Percentiles rank a stretch among this genome's conserved stretches.
phyloP scores from a whole-genome alignment of 352 stramenopile genomes.

The Pythium vanterpoolii region DNA sequence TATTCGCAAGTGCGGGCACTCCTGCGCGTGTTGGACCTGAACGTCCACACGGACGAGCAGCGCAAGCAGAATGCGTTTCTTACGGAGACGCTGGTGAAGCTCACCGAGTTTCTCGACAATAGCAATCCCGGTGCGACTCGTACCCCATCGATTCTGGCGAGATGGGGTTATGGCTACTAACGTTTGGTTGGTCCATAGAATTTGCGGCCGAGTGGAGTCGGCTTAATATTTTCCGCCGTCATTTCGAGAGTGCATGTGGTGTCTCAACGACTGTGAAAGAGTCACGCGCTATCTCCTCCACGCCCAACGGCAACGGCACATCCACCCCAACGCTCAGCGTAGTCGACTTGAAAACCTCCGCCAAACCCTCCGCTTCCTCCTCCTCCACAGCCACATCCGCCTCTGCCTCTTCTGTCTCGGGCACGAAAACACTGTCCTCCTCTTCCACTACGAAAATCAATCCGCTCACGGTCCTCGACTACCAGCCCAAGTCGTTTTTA shows the following conservation, averaged over 20 bases:
- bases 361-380: neutral
- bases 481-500: conserved; percentile 76
- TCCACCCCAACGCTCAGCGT: neutral
- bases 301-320: neutral
- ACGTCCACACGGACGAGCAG: conserved; percentile 59
- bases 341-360: conserved; percentile 6
- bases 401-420: too few species aligned
- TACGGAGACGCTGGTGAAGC: conserved; percentile 48
- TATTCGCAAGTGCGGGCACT: conserved; percentile 75
- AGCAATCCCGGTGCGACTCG: conserved; percentile 47
- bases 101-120: conserved; percentile 67
- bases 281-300: conserved; percentile 7
- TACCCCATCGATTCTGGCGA: too few species aligned
- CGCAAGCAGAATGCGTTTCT: conserved; percentile 72
- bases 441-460: conserved; percentile 17
- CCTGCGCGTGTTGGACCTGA: conserved; percentile 66
- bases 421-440: too few species aligned
- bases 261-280: conserved; percentile 50
- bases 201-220: conserved; percentile 69
- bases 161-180: too few species aligned
- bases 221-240: conserved; percentile 71
- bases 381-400: conserved; percentile 3
- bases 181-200: too few species aligned
- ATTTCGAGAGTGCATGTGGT: conserved; percentile 79
- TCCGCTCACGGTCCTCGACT: conserved; percentile 50